Base-by-base conservation (phyloP, 169 alveolate species). In the Babesia gibsoni region DNA sequence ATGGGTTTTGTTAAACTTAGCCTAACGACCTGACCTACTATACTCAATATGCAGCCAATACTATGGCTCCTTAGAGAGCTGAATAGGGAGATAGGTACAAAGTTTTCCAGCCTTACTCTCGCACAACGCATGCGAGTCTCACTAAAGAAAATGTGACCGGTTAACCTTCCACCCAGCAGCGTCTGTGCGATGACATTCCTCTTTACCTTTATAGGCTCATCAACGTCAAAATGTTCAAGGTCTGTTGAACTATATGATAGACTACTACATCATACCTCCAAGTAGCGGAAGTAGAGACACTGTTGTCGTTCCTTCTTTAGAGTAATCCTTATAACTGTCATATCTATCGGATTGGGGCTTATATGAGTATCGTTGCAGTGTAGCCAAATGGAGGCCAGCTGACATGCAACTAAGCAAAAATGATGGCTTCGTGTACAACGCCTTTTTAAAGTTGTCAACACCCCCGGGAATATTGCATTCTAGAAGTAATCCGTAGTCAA, bases 21-120 rank as follows among this genome's bases (percentile, higher is more conserved):
- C 23, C 83, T 23, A 12, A 59, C 35, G 29, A 73, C 79, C 63
- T 73, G 83, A 12, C 83, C 83, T n/a, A 25, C 22, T n/a, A 73
- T 53, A 27, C 65, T 43, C 20, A 63, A 52, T n/a, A 73, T 4
- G 37, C 75, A 73, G 14, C 83, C 83, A 6, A 73, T 32, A 27
- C 50, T 64, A 14, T 49, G 78, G 54, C 77, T 59, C 32, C 83
- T 45, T 36, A 73, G 42, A 20, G 18, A 18, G 29, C 16, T 43
- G 29, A 73, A 73, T 25, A 42, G 58, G 33, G 57, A 39, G 6
- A 14, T 16, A 9, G 83, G 83, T 12, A 23, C 20, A 41, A 25
- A 69, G 39, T 69, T 69, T 18, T 69, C 25, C 52, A 69, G 12
- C 25, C 75, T 22, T 18, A 69, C 27, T 20, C 39, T 58, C 20